Evolutionary conservation across 148 eudicot genomes (phyloP), one percentile per base, ranked within the genome.

Genomic region (Rhododendron henanense): DNA sequence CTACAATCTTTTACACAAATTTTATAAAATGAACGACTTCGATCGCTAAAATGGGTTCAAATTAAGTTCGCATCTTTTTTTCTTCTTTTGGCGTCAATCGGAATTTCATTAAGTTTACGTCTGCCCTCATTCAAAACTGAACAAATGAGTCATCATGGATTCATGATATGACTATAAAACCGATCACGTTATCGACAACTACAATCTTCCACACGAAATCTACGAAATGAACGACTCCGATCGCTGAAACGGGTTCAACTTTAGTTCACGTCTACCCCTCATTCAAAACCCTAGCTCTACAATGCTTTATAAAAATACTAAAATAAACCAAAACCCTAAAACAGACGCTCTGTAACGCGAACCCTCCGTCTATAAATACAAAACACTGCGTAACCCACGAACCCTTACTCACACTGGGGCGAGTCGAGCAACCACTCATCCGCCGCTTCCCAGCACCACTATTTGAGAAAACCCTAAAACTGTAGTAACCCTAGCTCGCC

Each of bases 251-350:
- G 45, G 10, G 10, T 5, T 14, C 21, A 11, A 6, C 3, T 55
- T 4, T 3, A 55, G 19, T 18, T 55, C 21, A 15, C 78, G 1
- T 15, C 41, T 2, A 18, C 41, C 45, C 1, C 5, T 3, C 3
- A 1, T 14, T 33, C n/a, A 18, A 37, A 31, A 11, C 35, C 75
- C 75, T 25, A 69, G 6, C 15, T 11, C 15, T 11, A 25, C 31
- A 79, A 11, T 50, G 31, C n/a, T 50, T 14, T 53, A 11, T 79
- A 14, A 28, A 50, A 11, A 25, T 25, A 6, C 50, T 47, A 77
- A 23, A 81, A 37, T 4, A 81, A 81, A 57, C 48, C 28, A 59
- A 81, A 81, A 81, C 84, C 84, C 84, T 81, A 81, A 37, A 28
- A 50, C 39, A 13, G 73, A 5, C 23, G 5, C 31, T 35, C 84